Conservation (phyloP, 2,329 filamentous ascomycete species). For the Aspergillus hortae region DNA sequence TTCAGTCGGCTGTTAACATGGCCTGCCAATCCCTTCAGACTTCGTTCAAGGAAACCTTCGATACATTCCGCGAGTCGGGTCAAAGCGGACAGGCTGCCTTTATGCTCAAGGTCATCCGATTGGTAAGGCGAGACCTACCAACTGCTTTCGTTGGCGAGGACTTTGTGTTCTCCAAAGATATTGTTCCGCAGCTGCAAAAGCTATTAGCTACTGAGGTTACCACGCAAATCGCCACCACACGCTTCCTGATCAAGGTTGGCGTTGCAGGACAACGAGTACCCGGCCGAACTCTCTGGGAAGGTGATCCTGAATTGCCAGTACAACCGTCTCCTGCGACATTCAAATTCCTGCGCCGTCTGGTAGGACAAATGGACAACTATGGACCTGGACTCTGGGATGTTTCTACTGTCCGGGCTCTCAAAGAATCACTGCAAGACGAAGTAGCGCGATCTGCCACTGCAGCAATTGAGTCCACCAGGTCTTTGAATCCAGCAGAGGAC, state of each 20-base stretch:
- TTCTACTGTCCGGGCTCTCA: conserved; percentile 61
- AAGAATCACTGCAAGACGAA: conserved; percentile 51
- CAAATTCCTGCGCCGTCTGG: conserved; percentile 64
- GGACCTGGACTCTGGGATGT: conserved; percentile 82
- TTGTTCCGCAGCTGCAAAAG: conserved; percentile 63
- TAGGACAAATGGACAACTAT: conserved; percentile 62
- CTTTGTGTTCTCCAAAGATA: conserved; percentile 53
- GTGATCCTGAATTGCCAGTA: conserved; percentile 67
- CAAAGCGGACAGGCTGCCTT: conserved; percentile 57
- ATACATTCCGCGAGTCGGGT: conserved; percentile 45
- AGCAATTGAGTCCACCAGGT: conserved; percentile 20
- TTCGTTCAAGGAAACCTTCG: conserved; percentile 41
- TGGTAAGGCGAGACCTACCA: conserved; percentile 66
- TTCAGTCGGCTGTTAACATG: conserved; percentile 54
- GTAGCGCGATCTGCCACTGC: conserved; percentile 37
- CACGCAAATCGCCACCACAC: conserved; percentile 41
- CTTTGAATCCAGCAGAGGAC: background rate
- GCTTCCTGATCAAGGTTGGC: conserved; percentile 42
- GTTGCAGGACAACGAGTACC: conserved; percentile 50
- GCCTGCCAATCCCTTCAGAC: conserved; percentile 55
- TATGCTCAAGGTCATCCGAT: conserved; percentile 68
- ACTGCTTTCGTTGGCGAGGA: conserved; percentile 40
- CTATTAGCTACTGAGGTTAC: conserved; percentile 56
- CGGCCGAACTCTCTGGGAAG: conserved; percentile 75
- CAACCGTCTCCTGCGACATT: conserved; percentile 76